Percentiles rank a stretch among this genome's conserved stretches.
These are phyloP conservation scores for Phytophthora tentaculata DNA, from an alignment of 352 stramenopile species.

Conservation along the genomic window DNA sequence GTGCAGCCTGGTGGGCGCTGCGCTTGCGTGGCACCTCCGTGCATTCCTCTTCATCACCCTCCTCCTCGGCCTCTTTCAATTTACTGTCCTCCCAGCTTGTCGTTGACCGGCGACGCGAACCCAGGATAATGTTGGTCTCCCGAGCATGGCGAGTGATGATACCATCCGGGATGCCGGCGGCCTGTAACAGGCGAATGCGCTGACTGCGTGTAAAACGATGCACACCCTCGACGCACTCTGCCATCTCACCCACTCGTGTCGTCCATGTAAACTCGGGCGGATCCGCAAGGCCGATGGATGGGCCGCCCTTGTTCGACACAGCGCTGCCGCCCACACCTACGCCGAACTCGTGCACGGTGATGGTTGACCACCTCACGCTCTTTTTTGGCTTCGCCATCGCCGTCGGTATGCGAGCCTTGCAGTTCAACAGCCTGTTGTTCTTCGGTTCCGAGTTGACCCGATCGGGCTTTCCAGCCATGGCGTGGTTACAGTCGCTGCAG, in stretches of 20 bases:
- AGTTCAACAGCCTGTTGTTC: not conserved
- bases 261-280: constrained; percentile 70
- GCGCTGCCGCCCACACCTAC: constrained; percentile 58
- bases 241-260: constrained; percentile 71
- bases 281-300: constrained; percentile 61
- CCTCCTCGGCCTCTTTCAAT: constrained; percentile 18
- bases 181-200: constrained; percentile 58
- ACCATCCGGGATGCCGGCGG: constrained; percentile 60
- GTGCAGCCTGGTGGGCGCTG: constrained; percentile 47
- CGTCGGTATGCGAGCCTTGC: not conserved
- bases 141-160: constrained; percentile 72
- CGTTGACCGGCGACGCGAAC: constrained; percentile 50
- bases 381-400: constrained; percentile 21
- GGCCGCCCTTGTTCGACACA: constrained; percentile 61
- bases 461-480: constrained; percentile 9
- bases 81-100: constrained; percentile 28
- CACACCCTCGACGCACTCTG: constrained; percentile 67
- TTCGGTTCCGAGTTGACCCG: not conserved
- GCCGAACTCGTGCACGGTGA: constrained; percentile 68
- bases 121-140: constrained; percentile 71
- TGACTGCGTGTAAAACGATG: constrained; percentile 64
- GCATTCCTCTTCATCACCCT: constrained; percentile 12
- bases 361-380: constrained; percentile 41
- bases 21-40: constrained; percentile 40
- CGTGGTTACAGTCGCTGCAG: not conserved